Evolutionary conservation across 2,329 filamentous ascomycete genomes (phyloP).

Genomic region (Capronia americana): DNA sequence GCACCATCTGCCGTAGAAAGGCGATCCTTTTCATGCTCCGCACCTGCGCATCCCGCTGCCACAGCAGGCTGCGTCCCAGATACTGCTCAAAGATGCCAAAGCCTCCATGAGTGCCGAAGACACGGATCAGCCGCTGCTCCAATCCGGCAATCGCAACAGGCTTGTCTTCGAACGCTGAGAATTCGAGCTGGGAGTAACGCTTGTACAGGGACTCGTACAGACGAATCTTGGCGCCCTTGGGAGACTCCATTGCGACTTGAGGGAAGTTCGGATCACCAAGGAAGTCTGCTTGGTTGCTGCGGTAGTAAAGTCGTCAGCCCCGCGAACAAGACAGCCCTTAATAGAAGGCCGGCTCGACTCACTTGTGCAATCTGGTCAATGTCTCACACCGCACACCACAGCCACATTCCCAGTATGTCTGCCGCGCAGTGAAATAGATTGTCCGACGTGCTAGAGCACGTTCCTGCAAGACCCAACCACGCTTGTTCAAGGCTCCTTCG

Average conservation of each 20-base stretch:
- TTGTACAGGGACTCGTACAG: constrained; percentile 2
- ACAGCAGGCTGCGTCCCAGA: constrained; percentile 3
- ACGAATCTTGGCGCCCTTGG: constrained; percentile 3
- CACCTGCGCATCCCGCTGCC: not conserved
- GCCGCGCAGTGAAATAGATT: not conserved
- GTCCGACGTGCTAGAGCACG: not conserved
- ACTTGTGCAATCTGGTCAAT: constrained; percentile 3
- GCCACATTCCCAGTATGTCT: constrained; percentile 1
- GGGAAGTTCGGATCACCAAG: constrained; percentile 2
- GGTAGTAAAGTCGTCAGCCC: no score
- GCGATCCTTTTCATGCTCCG: not conserved
- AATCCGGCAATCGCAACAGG: not conserved
- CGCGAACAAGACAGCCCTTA: not conserved
- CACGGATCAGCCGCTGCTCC: not conserved
- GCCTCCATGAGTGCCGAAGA: not conserved
- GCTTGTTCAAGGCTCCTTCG: not conserved
- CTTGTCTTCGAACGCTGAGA: not conserved
- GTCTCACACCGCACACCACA: not conserved
- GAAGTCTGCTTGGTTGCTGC: not conserved
- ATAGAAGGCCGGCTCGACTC: not conserved
- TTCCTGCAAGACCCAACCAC: constrained; percentile 2
- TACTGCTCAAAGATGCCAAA: not conserved
- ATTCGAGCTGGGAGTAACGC: constrained; percentile 2
- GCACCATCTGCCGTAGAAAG: not conserved
- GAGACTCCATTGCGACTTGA: not conserved